Base-by-base conservation (phyloP, 2,329 filamentous ascomycete species). In the Venturia nashicola region DNA sequence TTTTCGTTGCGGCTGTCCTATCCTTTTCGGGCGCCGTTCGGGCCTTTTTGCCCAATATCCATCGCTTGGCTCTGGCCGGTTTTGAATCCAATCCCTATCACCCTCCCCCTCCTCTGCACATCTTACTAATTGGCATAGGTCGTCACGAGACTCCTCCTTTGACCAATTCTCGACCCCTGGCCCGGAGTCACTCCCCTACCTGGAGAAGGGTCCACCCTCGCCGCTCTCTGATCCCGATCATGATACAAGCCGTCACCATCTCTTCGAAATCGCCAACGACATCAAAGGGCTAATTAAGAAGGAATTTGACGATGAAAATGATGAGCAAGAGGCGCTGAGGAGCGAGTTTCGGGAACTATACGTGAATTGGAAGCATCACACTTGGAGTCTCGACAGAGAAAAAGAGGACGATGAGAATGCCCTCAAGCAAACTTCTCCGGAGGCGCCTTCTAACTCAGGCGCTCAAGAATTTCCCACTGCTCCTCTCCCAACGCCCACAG, bases 161-260 rank as follows among this genome's bases (percentile, higher is more conserved):
- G 72, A 75, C 23, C 70, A 71, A n/a, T 72, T 76, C 57, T 69
- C 69, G 7, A 74, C 71, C 44, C 74, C 76, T 12, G 78, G 79
- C 64, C 69, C 75, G 5, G 74, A 76, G 48, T 70, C 70, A 16
- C 70, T 81, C 5, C 79, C 79, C 2, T 80, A 78, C 65, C 71
- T 80, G 62, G 69, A 73, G 39, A 79, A 79, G 64, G 72, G 72
- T 9, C 75, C 76, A 6, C 75, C 72, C 11, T 77, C 76, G 40
- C 75, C 77, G 6, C 67, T 79, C 2, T 78, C 78, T 16, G 76
- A 79, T 40, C 72, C 71, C 5, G 75, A 76, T 27, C 64, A 63
- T 16, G 68, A 72, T 32, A 5, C 12, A 34, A 57, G 18, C 51
- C 74, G 74, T 60, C 74, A 78, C 36, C 74, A 69, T 20, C 67